Evolutionary conservation across 345 rosid genomes (phyloP), one percentile per base, ranked within the genome.

Genomic region (Sonneratia caseolaris): DNA sequence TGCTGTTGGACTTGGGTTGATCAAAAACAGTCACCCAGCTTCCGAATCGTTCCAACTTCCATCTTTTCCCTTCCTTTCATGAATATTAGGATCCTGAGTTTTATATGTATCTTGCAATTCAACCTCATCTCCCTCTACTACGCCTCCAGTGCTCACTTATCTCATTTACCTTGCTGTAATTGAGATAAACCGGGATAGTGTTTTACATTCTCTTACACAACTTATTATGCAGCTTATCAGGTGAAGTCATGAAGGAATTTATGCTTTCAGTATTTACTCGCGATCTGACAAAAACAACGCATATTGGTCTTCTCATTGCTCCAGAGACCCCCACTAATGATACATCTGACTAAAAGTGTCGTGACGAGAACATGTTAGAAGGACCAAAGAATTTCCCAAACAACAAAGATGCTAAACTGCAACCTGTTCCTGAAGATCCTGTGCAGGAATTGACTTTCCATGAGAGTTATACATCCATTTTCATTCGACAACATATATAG

Each of bases 321-420:
- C 76, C 86, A 81, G 37, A 89, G 87, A 78, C 76, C 77, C 24
- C 79, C 76, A 27, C 0, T 18, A 87, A 70, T 75, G 91, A 72
- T 66, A 82, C 73, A 22, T 89, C 90, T 0, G 97, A 83, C 47
- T 91, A 57, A 89, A 89, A 86, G 22, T 93, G 96, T 97, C 98
- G 89, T 7, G 91, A 71, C 0, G 96, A 92, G 84, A 93, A 93
- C 3, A 97, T 97, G 76, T 93, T 94, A 5, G 89, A 91, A 1
- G 97, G 97, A 86, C 91, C 98, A 42, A 93, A 93, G 78, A 79
- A 93, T 68, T 93, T 91, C 7, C 96, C 89, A 35, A 89, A 93
- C 82, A 91, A 79, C 68, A 87, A 79, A 3, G 98, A 96, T 27
- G 76, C 96, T 89, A 65, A 87, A 91, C 11, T 89, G 74, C 43